Percentiles rank a stretch among this genome's conserved stretches.
Evolutionary conservation across 371 early-diverging fungal genomes (phyloP).

Genomic region (Zopfochytrium polystomum): DNA sequence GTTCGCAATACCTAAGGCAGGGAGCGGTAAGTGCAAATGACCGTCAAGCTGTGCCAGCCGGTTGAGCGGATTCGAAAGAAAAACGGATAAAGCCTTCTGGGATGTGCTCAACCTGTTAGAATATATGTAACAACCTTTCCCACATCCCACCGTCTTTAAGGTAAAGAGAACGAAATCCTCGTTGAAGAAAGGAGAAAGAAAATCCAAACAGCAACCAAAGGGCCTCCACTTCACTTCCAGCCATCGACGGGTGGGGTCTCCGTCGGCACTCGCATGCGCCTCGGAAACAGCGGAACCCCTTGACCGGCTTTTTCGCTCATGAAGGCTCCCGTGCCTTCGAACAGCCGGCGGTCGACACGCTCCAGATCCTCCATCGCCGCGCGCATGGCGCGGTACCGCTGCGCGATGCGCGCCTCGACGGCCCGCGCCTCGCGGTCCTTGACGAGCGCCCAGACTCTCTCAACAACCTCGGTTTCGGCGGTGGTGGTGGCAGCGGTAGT

Average conservation of each 20-base stretch:
- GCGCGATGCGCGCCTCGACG: slow-evolving; percentile 23
- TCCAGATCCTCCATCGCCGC: slow-evolving; percentile 44
- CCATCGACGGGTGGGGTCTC: slow-evolving; percentile 38
- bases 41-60: too few relatives aligned
- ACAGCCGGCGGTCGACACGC: slow-evolving; percentile 33
- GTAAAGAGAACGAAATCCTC: too few relatives aligned
- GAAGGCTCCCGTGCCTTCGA: slow-evolving; percentile 29
- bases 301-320: not conserved
- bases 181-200: too few relatives aligned
- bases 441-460: slow-evolving; percentile 28
- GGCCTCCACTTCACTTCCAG: slow-evolving; percentile 29
- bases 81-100: too few relatives aligned
- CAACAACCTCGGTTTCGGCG: not conserved
- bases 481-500: not conserved
- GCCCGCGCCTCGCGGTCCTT: slow-evolving; percentile 33
- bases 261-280: slow-evolving; percentile 39
- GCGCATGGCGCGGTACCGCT: slow-evolving; percentile 37
- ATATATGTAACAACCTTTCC: too few relatives aligned
- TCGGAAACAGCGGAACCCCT: slow-evolving; percentile 25
- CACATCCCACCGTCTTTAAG: too few relatives aligned
- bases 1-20: too few relatives aligned
- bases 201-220: too few relatives aligned
- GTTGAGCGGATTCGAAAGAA: too few relatives aligned
- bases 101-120: too few relatives aligned
- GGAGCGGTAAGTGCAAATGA: too few relatives aligned